Evolutionary conservation across 768 basidiomycete species (phyloP), one percentile per base, ranked within the genome.

Genomic region (Podaxis mareebaensis): DNA sequence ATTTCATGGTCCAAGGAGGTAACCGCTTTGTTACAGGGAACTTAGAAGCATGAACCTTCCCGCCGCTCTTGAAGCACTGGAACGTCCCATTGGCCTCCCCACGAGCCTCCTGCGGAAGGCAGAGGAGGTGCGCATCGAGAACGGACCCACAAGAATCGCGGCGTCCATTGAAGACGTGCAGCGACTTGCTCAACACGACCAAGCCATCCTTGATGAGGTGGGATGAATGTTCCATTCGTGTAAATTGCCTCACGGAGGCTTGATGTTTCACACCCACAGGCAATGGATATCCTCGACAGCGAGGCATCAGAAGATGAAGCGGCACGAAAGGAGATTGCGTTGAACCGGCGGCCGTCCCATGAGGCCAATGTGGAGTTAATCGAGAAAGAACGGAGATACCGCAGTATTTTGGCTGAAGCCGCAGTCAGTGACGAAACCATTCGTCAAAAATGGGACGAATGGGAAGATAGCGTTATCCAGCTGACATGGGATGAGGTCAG

Each of bases 281-380:
- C 93, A 0, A 83, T 95, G 79, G 94, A 95, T 68, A 86, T 96
- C 22, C 77, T 99, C n/a, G 95, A 96, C 68, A 86, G 85, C 49
- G 96, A 97, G 74, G 91, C 91, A 15, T 90, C 90, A 13, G 91
- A 93, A 70, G 92, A 95, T 67, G 92, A 93, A 71, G 80, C 83
- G 11, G 78, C 85, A 33, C 85, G 89, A 15, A 81, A 82, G 65
- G 82, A 83, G 24, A 75, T 73, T 1, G 67, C 75, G 51, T 68
- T 84, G 61, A 74, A 78, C 60, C 81, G 94, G 38, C 76, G 77
- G 1, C 86, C 90, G 1, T 97, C 96, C 0, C 83, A 91, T 68
- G 85, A 91, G 68, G 93, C 91, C 24, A 97, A 96, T 65, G 72
- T 75, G 20, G 86, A 91, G 30, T 80, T 96, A 5, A 82, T 88